Evolutionary conservation across 129 eudicot genomes (phyloP), one percentile per base, ranked within the genome.

Genomic region (Saussurea involucrata): DNA sequence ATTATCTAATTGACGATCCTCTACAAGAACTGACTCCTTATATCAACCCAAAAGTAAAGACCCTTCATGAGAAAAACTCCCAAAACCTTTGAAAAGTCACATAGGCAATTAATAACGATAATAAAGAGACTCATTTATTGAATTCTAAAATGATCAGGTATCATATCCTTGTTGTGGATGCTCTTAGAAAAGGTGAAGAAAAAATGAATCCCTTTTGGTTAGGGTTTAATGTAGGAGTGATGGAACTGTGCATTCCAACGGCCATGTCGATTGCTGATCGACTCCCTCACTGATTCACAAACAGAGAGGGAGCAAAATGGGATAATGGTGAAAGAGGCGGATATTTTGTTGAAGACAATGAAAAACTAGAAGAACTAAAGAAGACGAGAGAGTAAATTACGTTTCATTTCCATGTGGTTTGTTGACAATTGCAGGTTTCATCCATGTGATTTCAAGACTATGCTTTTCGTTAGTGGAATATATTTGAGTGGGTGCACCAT

Each of bases 221-320:
- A 60, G 76, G 80, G 73, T 76, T 79, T 57, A 83, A 68, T 5
- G 79, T 74, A 65, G 82, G 82, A 58, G 73, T 49, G 13, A 83
- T 24, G 53, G 79, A 75, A 49, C 63, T 71, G 29, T 79, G 64
- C 17, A 84, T 75, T 44, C 86, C 77, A 72, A 66, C 84, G 24
- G 88, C 85, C 92, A 87, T 86, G 75, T 82, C 88, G 90, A 90
- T 88, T 33, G 69, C 63, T 76, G 21, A n/a, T 63, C 40, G 15
- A n/a, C 82, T 87, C 88, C 31, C 86, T 77, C 76, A 72, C 85
- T 24, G 78, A 49, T 29, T 73, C 73, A 27, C 29, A 27, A 71
- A 71, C 77, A 75, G 82, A 83, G 88, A 76, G 85, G 72, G 80
- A 85, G 66, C 24, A 10, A 78, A 73, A 64, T 32, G 74, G 68